A percentile compares a stretch with the other conserved stretches of the same genome.
Conservation (phyloP, 179 eudicot species). For the Gypsophila paniculata region DNA sequence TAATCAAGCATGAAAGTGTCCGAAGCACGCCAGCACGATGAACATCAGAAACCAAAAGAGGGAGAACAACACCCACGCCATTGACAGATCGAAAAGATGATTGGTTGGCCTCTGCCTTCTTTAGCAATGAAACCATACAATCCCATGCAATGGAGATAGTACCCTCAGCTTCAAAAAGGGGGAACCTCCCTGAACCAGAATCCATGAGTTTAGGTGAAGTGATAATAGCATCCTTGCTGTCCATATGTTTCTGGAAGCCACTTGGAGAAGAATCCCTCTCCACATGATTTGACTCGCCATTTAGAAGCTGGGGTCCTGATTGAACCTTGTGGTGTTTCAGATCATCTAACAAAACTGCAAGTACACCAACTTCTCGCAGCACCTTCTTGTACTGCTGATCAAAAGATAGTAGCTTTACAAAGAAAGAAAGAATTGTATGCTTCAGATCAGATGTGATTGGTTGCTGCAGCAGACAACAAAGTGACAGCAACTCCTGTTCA, state of each 20-base stretch:
- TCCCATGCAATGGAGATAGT: conserved; percentile 93
- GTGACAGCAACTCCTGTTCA: conserved; percentile 97
- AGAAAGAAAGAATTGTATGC: conserved; percentile 79
- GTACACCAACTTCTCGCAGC: conserved; percentile 95
- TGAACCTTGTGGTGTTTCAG: conserved; percentile 84
- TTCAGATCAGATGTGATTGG: conserved; percentile 72
- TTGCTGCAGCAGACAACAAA: conserved; percentile 97
- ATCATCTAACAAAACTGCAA: conserved; percentile 94
- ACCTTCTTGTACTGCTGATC: conserved; percentile 97
- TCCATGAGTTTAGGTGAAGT: conserved; percentile 91
- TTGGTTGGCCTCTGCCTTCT: conserved; percentile 95
- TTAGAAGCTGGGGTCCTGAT: conserved; percentile 56
- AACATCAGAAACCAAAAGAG: conserved; percentile 75
- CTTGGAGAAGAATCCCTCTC: conserved; percentile 60
- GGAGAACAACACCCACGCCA: conserved; percentile 77
- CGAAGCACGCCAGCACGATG: conserved; percentile 97
- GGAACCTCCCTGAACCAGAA: conserved; percentile 82
- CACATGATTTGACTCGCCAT: conserved; percentile 37
- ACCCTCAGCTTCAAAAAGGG: conserved; percentile 76
- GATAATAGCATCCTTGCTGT: conserved; percentile 76
- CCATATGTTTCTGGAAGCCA: conserved; percentile 81
- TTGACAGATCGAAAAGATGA: conserved; percentile 79
- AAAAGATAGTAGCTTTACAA: conserved; percentile 89
- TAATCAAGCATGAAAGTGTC: conserved; percentile 80
- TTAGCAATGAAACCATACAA: conserved; percentile 84